Evolutionary conservation across 179 eudicot genomes (phyloP), one percentile per base, ranked within the genome.

Genomic region (Silene noctiflora): DNA sequence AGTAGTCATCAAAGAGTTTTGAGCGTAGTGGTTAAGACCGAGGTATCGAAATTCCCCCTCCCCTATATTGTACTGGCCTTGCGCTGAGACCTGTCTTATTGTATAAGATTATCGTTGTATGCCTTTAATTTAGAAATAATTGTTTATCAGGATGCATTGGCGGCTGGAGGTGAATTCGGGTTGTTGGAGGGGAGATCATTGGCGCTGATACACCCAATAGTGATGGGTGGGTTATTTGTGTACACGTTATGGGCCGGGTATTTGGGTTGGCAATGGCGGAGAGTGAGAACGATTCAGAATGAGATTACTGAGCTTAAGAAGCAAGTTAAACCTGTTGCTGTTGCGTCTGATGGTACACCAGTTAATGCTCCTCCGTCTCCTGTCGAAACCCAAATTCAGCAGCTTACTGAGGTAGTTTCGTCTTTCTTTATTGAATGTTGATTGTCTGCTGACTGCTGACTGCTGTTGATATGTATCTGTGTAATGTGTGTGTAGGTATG

Each of bases 181-280:
- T 71, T 91, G 24, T 71, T 92, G 77, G 97, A 92, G 71, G 93
- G 96, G 19, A 88, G 94, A 66, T 48, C 89, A 44, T 70, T 75
- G 64, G 90, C 98, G 6, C 79, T 92, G 51, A 51, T 92, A 68
- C 98, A 94, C 75, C 98, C 98, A 9, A 24, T 83, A 11, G 96
- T 81, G 51, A 95, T 93, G 98, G 85, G 87, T 33, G 85, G 96
- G 31, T 61, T 95, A 29, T 90, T 95, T 65, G 19, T 80, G 11
- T 93, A 83, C 80, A 93, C 99, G 10, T 71, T 95, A 71, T 93
- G 91, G 88, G 86, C 97, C 63, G 99, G 99, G 20, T 95, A 91
- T 83, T 75, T 95, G 65, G 99, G 99, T 1, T 95, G 99, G 98
- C 99, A 95, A 81, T 95, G 99, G 99, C 69, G 98, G 42, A 72